phyloP scores from a whole-genome alignment of 306 rosid species.

The Fragaria iinumae region DNA sequence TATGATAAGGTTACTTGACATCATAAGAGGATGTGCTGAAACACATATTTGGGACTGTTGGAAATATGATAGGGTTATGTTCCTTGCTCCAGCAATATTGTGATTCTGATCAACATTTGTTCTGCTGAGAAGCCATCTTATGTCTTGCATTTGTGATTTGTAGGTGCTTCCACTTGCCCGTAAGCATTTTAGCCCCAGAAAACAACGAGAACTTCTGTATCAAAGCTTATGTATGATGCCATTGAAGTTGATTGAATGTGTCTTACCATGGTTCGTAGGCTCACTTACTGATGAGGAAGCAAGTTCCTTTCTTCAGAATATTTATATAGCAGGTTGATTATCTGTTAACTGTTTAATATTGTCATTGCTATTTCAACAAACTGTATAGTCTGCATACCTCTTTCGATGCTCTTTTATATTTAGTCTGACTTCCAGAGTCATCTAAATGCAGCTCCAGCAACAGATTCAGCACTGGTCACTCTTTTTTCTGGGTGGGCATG shows the following conservation, averaged over 20 bases:
- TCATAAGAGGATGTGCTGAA: not conserved
- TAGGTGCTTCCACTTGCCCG: constrained; percentile 96
- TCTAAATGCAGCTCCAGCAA: constrained; percentile 69
- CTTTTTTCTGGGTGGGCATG: constrained; percentile 96
- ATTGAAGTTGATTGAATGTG: constrained; percentile 81
- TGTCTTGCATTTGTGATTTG: constrained; percentile 33
- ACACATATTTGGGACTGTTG: not conserved
- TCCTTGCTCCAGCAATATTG: not conserved
- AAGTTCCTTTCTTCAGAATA: constrained; percentile 59
- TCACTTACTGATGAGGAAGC: constrained; percentile 73
- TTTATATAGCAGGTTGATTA: constrained; percentile 74
- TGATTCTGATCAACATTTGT: not conserved
- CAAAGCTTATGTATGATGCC: constrained; percentile 94
- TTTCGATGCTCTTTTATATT: not conserved
- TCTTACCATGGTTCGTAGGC: constrained; percentile 79
- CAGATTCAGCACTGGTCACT: constrained; percentile 81
- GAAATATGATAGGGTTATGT: not conserved
- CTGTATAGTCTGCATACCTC: constrained; percentile 4
- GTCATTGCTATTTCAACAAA: constrained; percentile 7
- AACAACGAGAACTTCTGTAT: constrained; percentile 78
- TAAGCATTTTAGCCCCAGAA: constrained; percentile 72
- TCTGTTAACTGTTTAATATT: constrained; percentile 18
- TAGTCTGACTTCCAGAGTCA: constrained; percentile 29
- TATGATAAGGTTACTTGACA: constrained; percentile 13
- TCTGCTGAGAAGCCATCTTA: constrained; percentile 19